Base-by-base conservation (phyloP, 2,329 filamentous ascomycete species). In the Blumeria graminis region DNA sequence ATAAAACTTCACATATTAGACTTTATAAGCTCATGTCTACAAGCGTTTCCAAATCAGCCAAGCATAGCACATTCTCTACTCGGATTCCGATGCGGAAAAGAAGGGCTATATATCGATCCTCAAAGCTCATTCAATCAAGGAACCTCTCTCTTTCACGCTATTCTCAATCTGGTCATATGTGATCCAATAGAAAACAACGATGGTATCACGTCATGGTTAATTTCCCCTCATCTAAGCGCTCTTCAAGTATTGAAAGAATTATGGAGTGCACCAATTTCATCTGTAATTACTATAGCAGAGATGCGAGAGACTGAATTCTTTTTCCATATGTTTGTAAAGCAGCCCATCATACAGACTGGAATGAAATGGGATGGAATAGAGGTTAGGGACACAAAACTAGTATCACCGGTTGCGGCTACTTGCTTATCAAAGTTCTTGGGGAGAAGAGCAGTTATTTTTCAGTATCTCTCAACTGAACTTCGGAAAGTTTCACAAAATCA, bases 51-150 rank as follows among this genome's bases (percentile, higher is more conserved):
- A 0, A 77, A 83, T 62, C 78, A 81, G 62, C 89, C 92, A 4
- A 93, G 84, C 1, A 82, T 98, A 61, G 92, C 90, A 0, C 93
- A 98, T 67, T 74, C 94, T 50, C 72, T 98, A 1, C 78, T 98
- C 5, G 92, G 92, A 0, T 95, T 98, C 67, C 77, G 77, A 57
- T 93, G 87, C 63, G 78, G 80, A 46, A 77, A 82, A 38, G 81
- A 80, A 60, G 76, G 76, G 9, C 72, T 96, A 1, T 79, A 79
- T 28, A 71, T 92, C 35, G 75, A 83, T 55, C 70, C 79, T 1
- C 76, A 80, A 33, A 77, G 87, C 52, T 69, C 84, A 1, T 93
- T 94, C 67, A 77, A 81, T 11, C 73, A 77, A 14, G 77, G 80
- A 13, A 76, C 76, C 18, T 90, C 92, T 0, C 71, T 98, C 13